Base-by-base conservation (phyloP, 1,284 basidiomycete genomes). In the Marasmius oreades region DNA sequence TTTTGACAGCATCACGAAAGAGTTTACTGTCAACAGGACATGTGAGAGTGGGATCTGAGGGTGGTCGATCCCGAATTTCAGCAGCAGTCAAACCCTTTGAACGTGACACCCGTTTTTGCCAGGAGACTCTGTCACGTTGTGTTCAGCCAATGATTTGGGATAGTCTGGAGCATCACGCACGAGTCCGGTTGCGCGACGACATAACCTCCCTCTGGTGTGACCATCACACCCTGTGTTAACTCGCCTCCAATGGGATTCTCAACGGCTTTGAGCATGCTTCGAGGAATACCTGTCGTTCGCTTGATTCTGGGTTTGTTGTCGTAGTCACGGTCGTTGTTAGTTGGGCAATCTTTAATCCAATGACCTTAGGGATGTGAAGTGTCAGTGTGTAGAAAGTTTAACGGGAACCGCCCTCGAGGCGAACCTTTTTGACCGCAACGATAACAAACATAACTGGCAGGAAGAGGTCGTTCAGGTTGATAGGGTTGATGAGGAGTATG, bases 271-370 rank as follows among this genome's bases (percentile, higher is more conserved):
- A 99, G 78, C 84, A 99, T 98, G 67, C 92, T 96, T 62, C 95
- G 86, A 8, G 97, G 97, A 60, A 97, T 97, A 74, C 97, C 97
- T 3, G 97, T 99, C 2, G 97, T 98, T 53, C 97, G 85, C 70
- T 98, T 98, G 70, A 98, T 95, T 28, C 95, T 88, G 53, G 96
- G 96, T 58, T 92, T 81, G 66, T 98, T 92, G 71, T 97, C 93
- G 63, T 88, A 97, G 34, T 95, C 93, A 36, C 92, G 89, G 70
- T 99, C 93, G 64, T 92, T 94, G 69, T 98, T 98, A 3, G 94
- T 97, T 0, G 97, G 97, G 69, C 97, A 99, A 63, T 97, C 93
- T 70, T 99, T 96, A 63, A 99, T 99, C 97, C 97, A 99, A 68
- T 99, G 97, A 28, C 95, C 93, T 95, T 71, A 1, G 52, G 50